Base-by-base conservation (phyloP, 2,329 filamentous ascomycete genomes). In the Plectosphaerella sp. region DNA sequence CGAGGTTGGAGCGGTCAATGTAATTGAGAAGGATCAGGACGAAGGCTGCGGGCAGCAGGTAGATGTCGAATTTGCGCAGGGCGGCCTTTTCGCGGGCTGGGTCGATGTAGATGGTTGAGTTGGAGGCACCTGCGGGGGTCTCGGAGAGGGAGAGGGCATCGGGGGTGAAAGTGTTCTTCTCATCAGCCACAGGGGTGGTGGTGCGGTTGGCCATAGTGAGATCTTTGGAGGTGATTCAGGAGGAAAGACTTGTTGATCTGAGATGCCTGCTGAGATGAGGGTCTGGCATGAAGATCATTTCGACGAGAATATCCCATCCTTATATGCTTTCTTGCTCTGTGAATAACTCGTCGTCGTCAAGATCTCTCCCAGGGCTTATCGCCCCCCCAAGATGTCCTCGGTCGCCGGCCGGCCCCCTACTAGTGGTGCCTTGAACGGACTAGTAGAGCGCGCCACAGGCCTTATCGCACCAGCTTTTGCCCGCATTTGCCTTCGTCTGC, bases 21-120 rank as follows among this genome's bases (percentile, higher is more conserved):
- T 78, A 82, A 62, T 79, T 80, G 54, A 82, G 68, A 1, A 82
- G 69, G 58, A 83, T 78, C 39, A 80, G 52, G 16, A 78, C 67
- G 2, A 83, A 66, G 52, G 77, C 49, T 3, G 47, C 70, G 3
- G 80, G 79, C 36, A 83, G 71, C 1, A 83, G 64, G 24, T 72
- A 73, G 2, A 70, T 22, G 55, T 83, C 80, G 15, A 82, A 69
- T 57, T 81, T 82, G n/a, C 75, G 69, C 36, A 82, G 60, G 4
- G 76, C 60, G 7, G 43, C 28, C 45, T 55, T 54, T 43, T 54
- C 56, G 20, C 39, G 18, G 16, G 18, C 37, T 6, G 48, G 48
- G 37, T 50, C 48, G 22, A 50, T 50, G 48, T 35, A 16, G 7
- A 50, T 50, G 14, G 48, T 20, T 39, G 35, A 16, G 12, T 22